phyloP scores from a whole-genome alignment of 345 rosid species.

The Pistacia atlantica region DNA sequence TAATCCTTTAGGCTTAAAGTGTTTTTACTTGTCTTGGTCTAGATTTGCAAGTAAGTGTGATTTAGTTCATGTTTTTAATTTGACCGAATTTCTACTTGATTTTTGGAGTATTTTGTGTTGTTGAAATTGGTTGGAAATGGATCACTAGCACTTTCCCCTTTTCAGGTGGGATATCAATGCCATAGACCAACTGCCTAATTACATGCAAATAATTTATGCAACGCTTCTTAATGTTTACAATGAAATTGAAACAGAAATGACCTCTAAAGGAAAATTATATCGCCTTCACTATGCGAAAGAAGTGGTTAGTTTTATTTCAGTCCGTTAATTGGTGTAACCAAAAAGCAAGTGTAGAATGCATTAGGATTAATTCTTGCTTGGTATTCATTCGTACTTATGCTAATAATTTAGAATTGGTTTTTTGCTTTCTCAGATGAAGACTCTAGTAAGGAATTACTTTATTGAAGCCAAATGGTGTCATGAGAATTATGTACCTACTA shows the following conservation, averaged over 20 bases:
- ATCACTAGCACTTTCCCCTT: neutral
- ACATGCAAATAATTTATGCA: conserved; percentile 34
- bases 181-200: conserved; percentile 25
- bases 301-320: conserved; percentile 20
- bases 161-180: conserved; percentile 31
- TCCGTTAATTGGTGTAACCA: too few species aligned
- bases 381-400: neutral
- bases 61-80: too few species aligned
- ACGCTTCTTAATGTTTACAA: conserved; percentile 34
- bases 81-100: too few species aligned
- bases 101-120: too few species aligned
- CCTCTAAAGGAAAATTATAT: conserved; percentile 19
- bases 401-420: neutral
- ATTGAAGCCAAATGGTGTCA: conserved; percentile 38
- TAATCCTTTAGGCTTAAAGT: too few species aligned
- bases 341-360: too few species aligned
- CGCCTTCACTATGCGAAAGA: conserved; percentile 28
- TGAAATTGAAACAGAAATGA: conserved; percentile 28
- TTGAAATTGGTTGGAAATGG: too few species aligned
- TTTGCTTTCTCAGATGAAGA: conserved; percentile 21
- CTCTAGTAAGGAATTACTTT: conserved; percentile 21
- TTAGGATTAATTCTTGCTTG: neutral
- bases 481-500: conserved; percentile 17
- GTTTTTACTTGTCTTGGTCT: too few species aligned
- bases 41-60: too few species aligned